Base-by-base conservation (phyloP, 2,329 filamentous ascomycete genomes). In the Pyrenophora teres region DNA sequence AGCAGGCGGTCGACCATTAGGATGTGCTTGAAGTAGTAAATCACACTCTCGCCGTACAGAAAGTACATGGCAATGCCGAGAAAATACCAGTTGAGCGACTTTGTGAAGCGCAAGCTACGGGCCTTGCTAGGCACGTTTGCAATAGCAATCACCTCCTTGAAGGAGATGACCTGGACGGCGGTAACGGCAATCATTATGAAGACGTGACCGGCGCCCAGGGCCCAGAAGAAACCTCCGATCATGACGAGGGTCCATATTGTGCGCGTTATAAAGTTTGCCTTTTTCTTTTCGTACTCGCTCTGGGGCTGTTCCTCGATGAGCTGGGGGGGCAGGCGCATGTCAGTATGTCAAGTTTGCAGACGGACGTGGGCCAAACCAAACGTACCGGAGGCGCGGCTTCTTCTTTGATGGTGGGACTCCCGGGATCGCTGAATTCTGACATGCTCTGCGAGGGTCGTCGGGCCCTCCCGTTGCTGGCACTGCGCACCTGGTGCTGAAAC, bases 21-120 rank as follows among this genome's bases (percentile, higher is more conserved):
- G 62, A 99, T 93, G 73, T 99, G 94, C 82, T 99, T 99, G 79
- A 99, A 99, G 78, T 99, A 99, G 80, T 99, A 99, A 69, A 99
- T 96, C 70, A 99, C 93, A 68, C 91, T 97, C 78, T 99, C 94
- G 70, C 94, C 94, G 72, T 99, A 99, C 43, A 99, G 81, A 67
- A 96, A 99, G 81, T 99, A 99, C 93, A 99, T 97, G 63, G 93
- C 96, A 21, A 90, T 91, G n/a, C 92, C 94, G 46, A 99, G 83
- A 80, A 96, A 99, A 76, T 99, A 99, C 94, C 94, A 99, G 77
- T 97, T 97, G 65, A 99, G 80, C 62, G 90, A 92, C 80, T 97
- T 97, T 61, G 93, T 97, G 65, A 96, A 96, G 52, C 89, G 89
- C 55, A 99, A 81, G 72, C 93, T 91, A 69, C 93, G 88, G 58